Base-by-base conservation (phyloP, 495 filamentous ascomycete species). In the Neurospora sp. region DNA sequence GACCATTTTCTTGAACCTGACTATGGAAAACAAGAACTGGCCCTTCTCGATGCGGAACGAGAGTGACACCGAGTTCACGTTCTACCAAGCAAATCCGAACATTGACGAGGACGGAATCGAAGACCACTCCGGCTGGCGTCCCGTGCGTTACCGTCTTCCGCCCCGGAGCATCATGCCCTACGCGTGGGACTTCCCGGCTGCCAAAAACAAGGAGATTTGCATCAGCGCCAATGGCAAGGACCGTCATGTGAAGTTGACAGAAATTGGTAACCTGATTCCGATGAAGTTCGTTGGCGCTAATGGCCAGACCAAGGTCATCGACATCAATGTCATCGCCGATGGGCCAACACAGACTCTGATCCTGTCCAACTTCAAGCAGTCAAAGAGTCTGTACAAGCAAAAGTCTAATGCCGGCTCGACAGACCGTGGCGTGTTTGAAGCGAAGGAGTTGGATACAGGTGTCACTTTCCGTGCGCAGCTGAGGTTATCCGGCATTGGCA, bases 21-120 rank as follows among this genome's bases (percentile, higher is more conserved):
- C 90, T 77, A 84, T 94, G 74, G 96, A 99, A 83, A 92, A 87
- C 41, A 96, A 94, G 78, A 92, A 96, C 77, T 99, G 96, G 96
- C 96, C 96, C 5, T 99, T 96, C 83, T 97, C 94, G 6, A 97
- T 99, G 89, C 91, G 95, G 54, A 99, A 99, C 80, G 95, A 98
- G 81, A 97, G 94, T 79, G 94, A 97, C 76, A 91, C 90, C 75
- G 96, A 98, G 78, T 98, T 97, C 81, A 92, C 93, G 69, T 98
- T 98, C 85, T 94, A 90, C 82, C 96, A 99, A 82, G 90, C 92
- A 14, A 89, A 89, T 75, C 88, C 87, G 27, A 88, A 86, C 77
- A 74, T 89, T 18, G 91, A 93, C 72, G 95, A 97, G 75, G 95
- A 97, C 71, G 92, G 92, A 69, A 89, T 90, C 72, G 92, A 94